Base-by-base conservation (phyloP, 108 stramenopile species). In the Fistulifera solaris region DNA sequence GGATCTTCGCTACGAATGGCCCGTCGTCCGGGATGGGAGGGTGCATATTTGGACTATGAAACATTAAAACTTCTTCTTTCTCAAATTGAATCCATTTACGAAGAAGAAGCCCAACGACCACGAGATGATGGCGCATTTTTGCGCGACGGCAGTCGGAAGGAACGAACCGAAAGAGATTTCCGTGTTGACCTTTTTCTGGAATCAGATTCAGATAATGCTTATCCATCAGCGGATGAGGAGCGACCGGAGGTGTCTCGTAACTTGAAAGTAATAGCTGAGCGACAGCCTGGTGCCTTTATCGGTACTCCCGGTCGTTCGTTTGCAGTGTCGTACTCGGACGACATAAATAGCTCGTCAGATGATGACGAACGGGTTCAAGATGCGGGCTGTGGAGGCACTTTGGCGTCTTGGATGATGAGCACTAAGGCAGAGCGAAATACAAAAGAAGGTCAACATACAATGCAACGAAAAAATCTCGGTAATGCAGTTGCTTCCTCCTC, bases 111-210 rank as follows among this genome's bases (percentile, higher is more conserved):
- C 4, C 61, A 68, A 24, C 50, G 58, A 22, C 54, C 26, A 31
- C 39, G 51, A 25, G 18, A 13, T 1, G 23, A 18, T 25, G 25
- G 21, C 31, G 39, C 11, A 17, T 16, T 52, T 27, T 19, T 14
- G 48, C 19, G 6, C 12, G 50, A 41, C 35, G 51, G 22, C 47
- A 35, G 15, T 2, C 19, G 22, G 23, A 21, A 21, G 22, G 23
- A 4, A 56, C 16, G 54, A 17, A 41, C 40, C 48, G 8, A n/a
- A 2, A 52, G 23, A 19, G 81, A 89, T 58, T 89, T 78, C 59
- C 79, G 88, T n/a, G 82, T 85, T 52, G 83, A 89, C 51, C 62
- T 89, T 11, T 89, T 89, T 58, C 63, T 85, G 27, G 80, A 73
- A 44, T 85, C 79, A 26, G 81, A 89, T 59, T 80, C 79, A 27